phyloP scores from a whole-genome alignment of 2,329 filamentous ascomycete species.

The Claviceps sp. region DNA sequence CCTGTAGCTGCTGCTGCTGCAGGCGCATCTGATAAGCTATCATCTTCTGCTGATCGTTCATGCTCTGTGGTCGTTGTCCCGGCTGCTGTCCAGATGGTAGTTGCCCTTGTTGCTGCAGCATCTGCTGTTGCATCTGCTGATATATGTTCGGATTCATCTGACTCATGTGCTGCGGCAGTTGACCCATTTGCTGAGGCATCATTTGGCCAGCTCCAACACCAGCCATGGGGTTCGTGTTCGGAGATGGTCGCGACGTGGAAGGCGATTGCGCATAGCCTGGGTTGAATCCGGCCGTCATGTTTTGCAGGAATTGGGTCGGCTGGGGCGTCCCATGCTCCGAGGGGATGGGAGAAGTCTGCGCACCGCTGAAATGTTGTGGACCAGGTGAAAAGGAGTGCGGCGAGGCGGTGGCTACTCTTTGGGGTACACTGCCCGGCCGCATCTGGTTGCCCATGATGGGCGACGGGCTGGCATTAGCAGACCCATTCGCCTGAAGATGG shows the following conservation, averaged over 20 bases:
- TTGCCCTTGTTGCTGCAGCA: slow-evolving; percentile 20
- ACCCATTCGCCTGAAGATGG: slow-evolving; percentile 69
- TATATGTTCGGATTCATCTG: slow-evolving; percentile 27
- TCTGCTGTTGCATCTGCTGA: slow-evolving; percentile 26
- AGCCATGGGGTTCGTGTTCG: slow-evolving; percentile 37
- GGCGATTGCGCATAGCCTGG: slow-evolving; percentile 44
- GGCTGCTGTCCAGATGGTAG: slow-evolving; percentile 59
- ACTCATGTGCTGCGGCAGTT: slow-evolving; percentile 36
- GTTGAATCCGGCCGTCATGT: slow-evolving; percentile 44
- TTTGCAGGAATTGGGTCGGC: slow-evolving; percentile 54
- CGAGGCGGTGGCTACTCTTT: slow-evolving; percentile 80
- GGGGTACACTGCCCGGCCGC: slow-evolving; percentile 55
- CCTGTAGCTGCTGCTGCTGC: slow-evolving; percentile 62
- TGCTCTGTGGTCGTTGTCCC: slow-evolving; percentile 15
- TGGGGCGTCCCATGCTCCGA: slow-evolving; percentile 69
- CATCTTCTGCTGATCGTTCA: slow-evolving; percentile 59
- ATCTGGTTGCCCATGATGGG: slow-evolving; percentile 80
- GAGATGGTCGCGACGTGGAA: slow-evolving; percentile 40
- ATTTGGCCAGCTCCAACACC: slow-evolving; percentile 27
- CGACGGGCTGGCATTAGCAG: slow-evolving; percentile 76
- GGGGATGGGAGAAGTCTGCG: slow-evolving; percentile 62
- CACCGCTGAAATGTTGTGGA: slow-evolving; percentile 50
- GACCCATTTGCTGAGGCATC: slow-evolving; percentile 38
- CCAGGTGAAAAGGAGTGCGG: slow-evolving; percentile 81
- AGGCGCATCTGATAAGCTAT: slow-evolving; percentile 71